Evolutionary conservation across 106 monocot genomes (phyloP).

Genomic region (Phalaenopsis aphrodite): DNA sequence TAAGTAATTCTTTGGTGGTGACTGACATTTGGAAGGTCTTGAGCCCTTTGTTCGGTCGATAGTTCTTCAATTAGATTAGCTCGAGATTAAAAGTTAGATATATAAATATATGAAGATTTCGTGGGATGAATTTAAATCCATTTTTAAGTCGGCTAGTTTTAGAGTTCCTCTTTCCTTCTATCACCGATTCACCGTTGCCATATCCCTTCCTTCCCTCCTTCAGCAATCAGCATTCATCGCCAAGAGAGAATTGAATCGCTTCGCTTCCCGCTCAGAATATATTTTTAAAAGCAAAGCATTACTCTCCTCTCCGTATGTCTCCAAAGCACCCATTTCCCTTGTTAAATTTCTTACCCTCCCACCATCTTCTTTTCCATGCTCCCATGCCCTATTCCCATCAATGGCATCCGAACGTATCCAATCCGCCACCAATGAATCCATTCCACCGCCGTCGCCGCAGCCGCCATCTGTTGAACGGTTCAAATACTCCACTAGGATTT

Average conservation of each 20-base stretch:
- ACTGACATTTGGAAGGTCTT: too few species aligned
- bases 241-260: background rate
- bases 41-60: too few species aligned
- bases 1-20: too few species aligned
- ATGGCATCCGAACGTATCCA: background rate
- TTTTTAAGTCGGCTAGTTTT: background rate
- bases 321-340: background rate
- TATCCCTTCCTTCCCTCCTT: background rate
- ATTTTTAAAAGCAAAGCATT: constrained; percentile 18
- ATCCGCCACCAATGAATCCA: background rate
- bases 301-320: background rate
- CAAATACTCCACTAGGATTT: constrained; percentile 58
- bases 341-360: background rate
- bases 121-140: too few species aligned
- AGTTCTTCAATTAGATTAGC: too few species aligned
- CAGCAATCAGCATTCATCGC: background rate
- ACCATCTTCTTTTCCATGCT: background rate
- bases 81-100: too few species aligned
- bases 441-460: background rate
- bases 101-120: too few species aligned
- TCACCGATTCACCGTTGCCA: background rate
- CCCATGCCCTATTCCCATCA: background rate
- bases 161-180: background rate
- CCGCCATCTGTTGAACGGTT: constrained; percentile 16
- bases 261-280: background rate